Evolutionary conservation across 805 yeast species (phyloP).

Genomic region (Candida adriatica): DNA sequence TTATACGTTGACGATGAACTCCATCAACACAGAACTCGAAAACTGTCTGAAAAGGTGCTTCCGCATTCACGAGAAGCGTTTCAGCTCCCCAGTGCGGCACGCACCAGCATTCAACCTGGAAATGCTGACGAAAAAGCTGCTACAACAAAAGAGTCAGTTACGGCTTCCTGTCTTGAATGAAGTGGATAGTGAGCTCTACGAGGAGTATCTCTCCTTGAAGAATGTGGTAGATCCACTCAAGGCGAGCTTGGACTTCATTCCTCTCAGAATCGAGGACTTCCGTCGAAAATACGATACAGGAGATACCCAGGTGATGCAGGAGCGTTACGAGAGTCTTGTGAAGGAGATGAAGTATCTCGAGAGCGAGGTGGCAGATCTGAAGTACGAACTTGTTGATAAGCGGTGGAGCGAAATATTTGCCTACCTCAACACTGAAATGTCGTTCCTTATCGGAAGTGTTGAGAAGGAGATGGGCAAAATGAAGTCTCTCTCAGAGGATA

Average conservation of each 20-base stretch:
- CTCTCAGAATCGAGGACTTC: slow-evolving; percentile 40
- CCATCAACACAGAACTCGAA: slow-evolving; percentile 34
- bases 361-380: slow-evolving; percentile 34
- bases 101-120: slow-evolving; percentile 31
- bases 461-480: slow-evolving; percentile 23
- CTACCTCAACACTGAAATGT: slow-evolving; percentile 37
- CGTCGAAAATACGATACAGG: slow-evolving; percentile 20
- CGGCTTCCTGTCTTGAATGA: slow-evolving; percentile 34
- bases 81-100: slow-evolving; percentile 35
- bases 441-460: slow-evolving; percentile 21
- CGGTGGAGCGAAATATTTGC: slow-evolving; percentile 52
- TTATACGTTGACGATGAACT: slow-evolving; percentile 32
- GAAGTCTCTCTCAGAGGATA: slow-evolving; percentile 16
- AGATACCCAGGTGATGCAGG: slow-evolving; percentile 26
- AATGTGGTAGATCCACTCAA: slow-evolving; percentile 42
- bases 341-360: slow-evolving; percentile 36
- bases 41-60: slow-evolving; percentile 29
- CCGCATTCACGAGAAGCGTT: slow-evolving; percentile 32
- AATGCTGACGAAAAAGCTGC: slow-evolving; percentile 26
- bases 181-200: slow-evolving; percentile 33
- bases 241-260: slow-evolving; percentile 45
- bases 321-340: slow-evolving; percentile 33
- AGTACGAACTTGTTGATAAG: slow-evolving; percentile 39
- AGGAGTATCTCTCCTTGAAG: slow-evolving; percentile 35
- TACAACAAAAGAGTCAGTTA: slow-evolving; percentile 24